Evolutionary conservation across 2,329 filamentous ascomycete genomes (phyloP).

Genomic region (Paracamarosporium sp.): DNA sequence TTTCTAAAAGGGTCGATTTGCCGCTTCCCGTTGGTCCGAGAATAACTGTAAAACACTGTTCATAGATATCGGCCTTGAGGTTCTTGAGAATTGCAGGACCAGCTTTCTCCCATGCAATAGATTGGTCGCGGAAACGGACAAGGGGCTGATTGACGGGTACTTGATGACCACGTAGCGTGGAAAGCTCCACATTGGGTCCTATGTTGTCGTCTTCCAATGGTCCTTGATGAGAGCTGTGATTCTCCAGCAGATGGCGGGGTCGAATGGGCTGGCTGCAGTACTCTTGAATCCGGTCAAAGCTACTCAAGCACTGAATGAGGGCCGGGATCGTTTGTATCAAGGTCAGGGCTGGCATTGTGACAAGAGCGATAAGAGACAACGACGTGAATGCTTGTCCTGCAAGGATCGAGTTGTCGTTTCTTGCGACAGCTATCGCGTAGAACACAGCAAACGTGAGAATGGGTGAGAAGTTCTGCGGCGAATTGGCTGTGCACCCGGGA

Average conservation of each 20-base stretch:
- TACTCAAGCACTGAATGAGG: constrained; percentile 10
- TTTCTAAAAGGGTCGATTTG: constrained; percentile 11
- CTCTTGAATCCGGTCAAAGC: constrained; percentile 17
- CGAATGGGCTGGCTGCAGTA: constrained; percentile 15
- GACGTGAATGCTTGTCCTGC: constrained; percentile 15
- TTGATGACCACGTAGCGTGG: background rate
- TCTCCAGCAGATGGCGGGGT: constrained; percentile 10
- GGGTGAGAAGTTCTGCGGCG: constrained; percentile 13
- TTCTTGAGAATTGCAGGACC: constrained; percentile 6
- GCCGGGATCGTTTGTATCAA: constrained; percentile 10
- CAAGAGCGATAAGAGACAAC: constrained; percentile 13
- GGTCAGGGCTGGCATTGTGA: constrained; percentile 12
- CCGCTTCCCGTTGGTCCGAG: constrained; percentile 7
- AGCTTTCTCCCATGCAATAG: constrained; percentile 9
- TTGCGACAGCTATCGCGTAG: constrained; percentile 6
- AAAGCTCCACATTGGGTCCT: constrained; percentile 6
- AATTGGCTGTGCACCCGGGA: background rate
- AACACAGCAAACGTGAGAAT: constrained; percentile 15
- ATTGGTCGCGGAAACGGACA: constrained; percentile 7
- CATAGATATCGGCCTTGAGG: constrained; percentile 2
- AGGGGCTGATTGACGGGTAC: constrained; percentile 2
- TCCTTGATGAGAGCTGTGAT: constrained; percentile 5
- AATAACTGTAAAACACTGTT: constrained; percentile 6
- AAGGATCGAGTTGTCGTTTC: constrained; percentile 10
- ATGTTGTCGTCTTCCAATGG: background rate